Conservation (phyloP, 352 stramenopile genomes). For the Phytophthora vignae region DNA sequence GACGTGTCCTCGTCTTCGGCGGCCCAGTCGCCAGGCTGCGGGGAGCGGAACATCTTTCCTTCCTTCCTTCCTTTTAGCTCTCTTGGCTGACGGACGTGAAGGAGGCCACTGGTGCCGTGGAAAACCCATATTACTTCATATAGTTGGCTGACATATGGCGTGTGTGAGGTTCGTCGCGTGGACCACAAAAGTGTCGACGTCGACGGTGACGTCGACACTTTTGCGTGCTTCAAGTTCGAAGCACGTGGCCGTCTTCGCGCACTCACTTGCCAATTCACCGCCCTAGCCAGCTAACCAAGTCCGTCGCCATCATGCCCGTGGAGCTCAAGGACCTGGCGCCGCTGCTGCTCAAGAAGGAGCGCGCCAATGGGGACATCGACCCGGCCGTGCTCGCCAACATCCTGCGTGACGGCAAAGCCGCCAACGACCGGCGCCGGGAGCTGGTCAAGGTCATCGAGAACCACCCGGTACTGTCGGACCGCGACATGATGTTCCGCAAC, state of each 20-base stretch:
- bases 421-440: conserved; percentile 56
- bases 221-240: background rate
- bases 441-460: conserved; percentile 42
- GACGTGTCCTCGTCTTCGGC: conserved; percentile 72
- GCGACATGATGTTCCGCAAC: conserved; percentile 57
- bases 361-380: conserved; percentile 56
- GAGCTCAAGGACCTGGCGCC: conserved; percentile 71
- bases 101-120: too few relatives aligned
- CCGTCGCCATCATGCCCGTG: conserved; percentile 20
- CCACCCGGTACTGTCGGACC: conserved; percentile 55
- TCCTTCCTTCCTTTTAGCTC: background rate
- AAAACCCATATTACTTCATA: too few relatives aligned
- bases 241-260: background rate
- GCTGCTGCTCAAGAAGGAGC: conserved; percentile 68
- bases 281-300: background rate
- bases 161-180: too few relatives aligned
- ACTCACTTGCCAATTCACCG: conserved; percentile 27
- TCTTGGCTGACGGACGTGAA: background rate
- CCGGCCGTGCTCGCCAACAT: conserved; percentile 42
- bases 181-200: too few relatives aligned
- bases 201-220: too few relatives aligned
- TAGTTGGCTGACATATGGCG: too few relatives aligned
- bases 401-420: conserved; percentile 35
- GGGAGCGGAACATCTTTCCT: conserved; percentile 73
- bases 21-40: conserved; percentile 77